Evolutionary conservation across 2,329 filamentous ascomycete genomes (phyloP), one percentile per base, ranked within the genome.

Genomic region (Fusarium verticillioides): DNA sequence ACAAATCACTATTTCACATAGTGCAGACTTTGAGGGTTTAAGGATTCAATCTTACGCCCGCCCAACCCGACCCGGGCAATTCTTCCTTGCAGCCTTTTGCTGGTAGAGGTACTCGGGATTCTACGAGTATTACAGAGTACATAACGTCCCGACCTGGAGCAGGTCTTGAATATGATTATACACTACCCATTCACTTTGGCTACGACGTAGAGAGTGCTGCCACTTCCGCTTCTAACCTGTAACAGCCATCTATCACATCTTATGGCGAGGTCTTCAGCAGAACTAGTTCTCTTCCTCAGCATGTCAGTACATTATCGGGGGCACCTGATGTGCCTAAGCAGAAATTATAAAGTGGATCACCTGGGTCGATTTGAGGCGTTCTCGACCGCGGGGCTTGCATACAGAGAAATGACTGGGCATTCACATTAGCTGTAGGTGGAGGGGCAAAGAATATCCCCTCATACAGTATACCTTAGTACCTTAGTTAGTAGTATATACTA

Each of bases 381-480:
- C 68, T 64, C 64, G 70, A 43, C 59, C 44, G 40, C 32, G 63
- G 50, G 68, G 70, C 64, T 72, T 66, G 56, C 65, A 73, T 61
- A 28, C 21, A 28, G 36, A 28, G 36, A 23, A 19, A 39, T 57
- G 21, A 34, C 26, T 44, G 23, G 58, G 34, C 28, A 30, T 37
- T 40, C 60, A 30, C 16, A 42, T 57, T 39, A 37, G 30, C 40
- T 36, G 39, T 39, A 39, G 40, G 21, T 58, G 52, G 68, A 72
- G 69, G 68, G 58, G 69, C 54, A 60, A n/a, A 47, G 34, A 28
- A 50, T 61, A 34, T 61, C 19, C 28, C 26, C 39, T 42, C 32
- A 34, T 44, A 50, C 19, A 32, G 34, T 26, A 34, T 39, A 39
- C 37, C 19, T 37, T 9, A 9, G 16, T 40, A 34, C 32, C 12